These are phyloP conservation scores for Nemania serpens DNA, from an alignment of 2,329 filamentous ascomycete species.

Conservation along the genomic window DNA sequence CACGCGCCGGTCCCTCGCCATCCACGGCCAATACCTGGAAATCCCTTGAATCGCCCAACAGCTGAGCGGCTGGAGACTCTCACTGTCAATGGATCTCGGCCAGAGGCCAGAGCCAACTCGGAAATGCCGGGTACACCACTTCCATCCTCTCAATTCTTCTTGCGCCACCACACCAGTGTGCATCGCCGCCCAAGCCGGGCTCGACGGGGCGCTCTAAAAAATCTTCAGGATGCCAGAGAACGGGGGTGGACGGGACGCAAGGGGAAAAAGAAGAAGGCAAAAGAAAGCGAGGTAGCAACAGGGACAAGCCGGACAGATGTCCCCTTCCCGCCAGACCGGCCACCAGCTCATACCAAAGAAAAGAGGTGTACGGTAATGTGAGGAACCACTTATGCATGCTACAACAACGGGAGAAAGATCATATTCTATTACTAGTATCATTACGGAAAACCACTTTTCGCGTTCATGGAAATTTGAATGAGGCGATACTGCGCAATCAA, in stretches of 20 bases:
- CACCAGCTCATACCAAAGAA: conserved; percentile 42
- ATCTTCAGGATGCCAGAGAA: conserved; percentile 64
- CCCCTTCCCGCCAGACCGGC: conserved; percentile 38
- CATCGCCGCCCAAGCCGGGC: conserved; percentile 59
- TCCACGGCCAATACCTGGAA: conserved; percentile 47
- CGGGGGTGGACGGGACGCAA: conserved; percentile 57
- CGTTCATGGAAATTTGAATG: not conserved
- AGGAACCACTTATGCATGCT: conserved; percentile 19
- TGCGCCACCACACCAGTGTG: conserved; percentile 49
- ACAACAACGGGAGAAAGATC: not conserved
- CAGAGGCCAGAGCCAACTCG: conserved; percentile 16
- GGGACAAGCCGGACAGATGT: conserved; percentile 60
- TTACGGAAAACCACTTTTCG: not conserved
- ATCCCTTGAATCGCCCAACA: conserved; percentile 48
- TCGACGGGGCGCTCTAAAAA: conserved; percentile 64
- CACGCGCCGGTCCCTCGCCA: conserved; percentile 59
- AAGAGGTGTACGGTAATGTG: conserved; percentile 61
- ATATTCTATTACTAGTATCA: not conserved
- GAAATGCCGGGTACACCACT: not conserved
- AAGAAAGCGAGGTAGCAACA: conserved; percentile 44
- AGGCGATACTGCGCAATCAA: conserved; percentile 6
- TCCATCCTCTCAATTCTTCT: conserved; percentile 43
- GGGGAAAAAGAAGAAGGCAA: conserved; percentile 44
- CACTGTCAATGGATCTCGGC: conserved; percentile 45
- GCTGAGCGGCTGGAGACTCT: conserved; percentile 62